Conservation (phyloP, 306 rosid species). For the Carpinus viminea region DNA sequence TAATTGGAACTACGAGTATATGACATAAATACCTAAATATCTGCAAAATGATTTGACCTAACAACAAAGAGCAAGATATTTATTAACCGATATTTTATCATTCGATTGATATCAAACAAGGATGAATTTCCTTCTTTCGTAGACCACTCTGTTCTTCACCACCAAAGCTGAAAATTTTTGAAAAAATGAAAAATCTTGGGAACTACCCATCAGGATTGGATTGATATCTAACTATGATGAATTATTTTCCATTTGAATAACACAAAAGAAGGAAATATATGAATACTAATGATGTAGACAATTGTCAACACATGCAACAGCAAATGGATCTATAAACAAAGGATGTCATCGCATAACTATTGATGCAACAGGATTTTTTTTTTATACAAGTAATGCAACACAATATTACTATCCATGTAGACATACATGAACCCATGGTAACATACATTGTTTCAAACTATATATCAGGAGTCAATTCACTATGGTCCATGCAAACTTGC, state of each 20-base stretch:
- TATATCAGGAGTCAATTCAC: not conserved
- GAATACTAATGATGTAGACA: not conserved
- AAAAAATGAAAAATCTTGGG: slow-evolving; percentile 18
- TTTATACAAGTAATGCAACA: not conserved
- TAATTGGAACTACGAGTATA: not conserved
- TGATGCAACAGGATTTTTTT: not conserved
- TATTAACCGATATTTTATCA: slow-evolving; percentile 14
- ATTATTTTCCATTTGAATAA: not conserved
- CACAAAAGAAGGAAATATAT: not conserved
- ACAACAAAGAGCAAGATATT: not conserved
- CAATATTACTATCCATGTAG: not conserved
- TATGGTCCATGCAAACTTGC: not conserved
- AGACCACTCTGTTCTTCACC: slow-evolving; percentile 25
- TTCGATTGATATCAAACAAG: not conserved
- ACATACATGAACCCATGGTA: not conserved
- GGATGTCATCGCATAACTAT: not conserved
- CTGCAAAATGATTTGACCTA: not conserved
- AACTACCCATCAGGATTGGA: not conserved
- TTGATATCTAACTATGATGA: not conserved
- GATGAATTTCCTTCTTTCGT: slow-evolving; percentile 3
- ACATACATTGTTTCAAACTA: not conserved
- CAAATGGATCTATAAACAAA: not conserved
- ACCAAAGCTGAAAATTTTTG: slow-evolving; percentile 32
- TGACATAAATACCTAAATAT: not conserved
- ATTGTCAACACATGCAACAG: not conserved